phyloP scores from a whole-genome alignment of 371 early-diverging fungal genomes.

The Apophysomyces variabilis region DNA sequence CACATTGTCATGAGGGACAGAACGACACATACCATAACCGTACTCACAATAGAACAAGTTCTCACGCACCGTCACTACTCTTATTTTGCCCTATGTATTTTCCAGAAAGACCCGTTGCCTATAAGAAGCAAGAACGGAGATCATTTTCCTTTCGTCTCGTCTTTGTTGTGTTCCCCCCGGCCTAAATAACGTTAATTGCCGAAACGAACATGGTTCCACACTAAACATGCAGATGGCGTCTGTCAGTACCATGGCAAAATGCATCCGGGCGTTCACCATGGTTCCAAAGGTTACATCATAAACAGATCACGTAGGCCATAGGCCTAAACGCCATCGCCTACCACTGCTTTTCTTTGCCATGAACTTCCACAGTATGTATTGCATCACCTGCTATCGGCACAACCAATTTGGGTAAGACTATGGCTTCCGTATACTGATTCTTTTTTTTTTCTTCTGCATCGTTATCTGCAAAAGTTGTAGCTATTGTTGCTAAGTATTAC shows the following conservation, averaged over 20 bases:
- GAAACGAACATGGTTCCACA: conserved; percentile 5
- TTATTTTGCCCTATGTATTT: not conserved
- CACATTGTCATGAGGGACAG: conserved; percentile 3
- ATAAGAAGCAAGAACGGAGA: conserved; percentile 11
- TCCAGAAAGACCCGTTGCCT: conserved; percentile 1
- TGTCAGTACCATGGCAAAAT: conserved; percentile 2
- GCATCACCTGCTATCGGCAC: too few species aligned
- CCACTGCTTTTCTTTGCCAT: too few species aligned
- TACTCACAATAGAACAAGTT: conserved; percentile 2
- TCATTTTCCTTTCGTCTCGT: not conserved
- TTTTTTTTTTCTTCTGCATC: too few species aligned
- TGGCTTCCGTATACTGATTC: too few species aligned
- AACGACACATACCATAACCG: conserved; percentile 8
- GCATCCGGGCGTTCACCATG: not conserved
- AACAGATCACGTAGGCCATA: too few species aligned
- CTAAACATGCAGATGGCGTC: not conserved
- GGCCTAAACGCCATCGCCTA: too few species aligned
- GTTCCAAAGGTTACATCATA: too few species aligned
- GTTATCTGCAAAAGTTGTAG: too few species aligned
- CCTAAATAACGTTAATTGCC: conserved; percentile 11
- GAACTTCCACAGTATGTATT: too few species aligned
- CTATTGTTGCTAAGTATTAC: not conserved
- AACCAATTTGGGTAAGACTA: too few species aligned
- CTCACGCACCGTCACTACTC: not conserved
- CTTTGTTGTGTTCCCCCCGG: conserved; percentile 12